These are phyloP conservation scores for Bipolaris zeicola DNA, from an alignment of 2,329 filamentous ascomycete genomes.

Conservation along the genomic window DNA sequence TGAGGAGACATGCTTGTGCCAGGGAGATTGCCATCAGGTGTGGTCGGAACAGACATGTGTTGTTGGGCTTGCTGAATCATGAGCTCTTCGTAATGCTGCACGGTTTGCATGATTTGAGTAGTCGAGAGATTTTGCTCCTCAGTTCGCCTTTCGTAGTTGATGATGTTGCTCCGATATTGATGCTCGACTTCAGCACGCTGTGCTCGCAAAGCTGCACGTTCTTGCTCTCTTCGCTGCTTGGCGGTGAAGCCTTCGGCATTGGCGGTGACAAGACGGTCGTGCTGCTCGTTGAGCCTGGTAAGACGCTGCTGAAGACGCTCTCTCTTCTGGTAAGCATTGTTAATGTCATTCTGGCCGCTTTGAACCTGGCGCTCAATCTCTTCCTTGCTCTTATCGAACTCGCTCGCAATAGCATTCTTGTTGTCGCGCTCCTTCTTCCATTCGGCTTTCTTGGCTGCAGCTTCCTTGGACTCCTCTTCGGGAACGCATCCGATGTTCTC, in stretches of 20 bases:
- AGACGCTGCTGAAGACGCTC: constrained; percentile 75
- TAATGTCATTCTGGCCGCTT: constrained; percentile 67
- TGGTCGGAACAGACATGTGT: constrained; percentile 52
- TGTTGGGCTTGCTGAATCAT: constrained; percentile 48
- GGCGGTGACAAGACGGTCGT: constrained; percentile 71
- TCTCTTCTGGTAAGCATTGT: constrained; percentile 67
- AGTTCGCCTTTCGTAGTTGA: constrained; percentile 47
- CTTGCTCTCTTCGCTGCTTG: constrained; percentile 56
- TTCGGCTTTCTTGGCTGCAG: constrained; percentile 62
- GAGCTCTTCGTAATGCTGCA: constrained; percentile 49
- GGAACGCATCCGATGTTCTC: constrained; percentile 69
- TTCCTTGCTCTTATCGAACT: constrained; percentile 67
- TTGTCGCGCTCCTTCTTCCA: constrained; percentile 62
- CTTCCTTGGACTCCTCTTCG: constrained; percentile 63
- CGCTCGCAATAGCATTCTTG: constrained; percentile 57
- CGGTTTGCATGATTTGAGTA: constrained; percentile 43
- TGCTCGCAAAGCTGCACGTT: constrained; percentile 46
- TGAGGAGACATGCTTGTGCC: constrained; percentile 54
- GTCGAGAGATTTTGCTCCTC: constrained; percentile 47
- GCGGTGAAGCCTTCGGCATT: constrained; percentile 69
- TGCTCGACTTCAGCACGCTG: constrained; percentile 45
- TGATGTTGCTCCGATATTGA: constrained; percentile 48
- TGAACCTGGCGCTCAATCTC: constrained; percentile 68
- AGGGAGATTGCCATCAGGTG: constrained; percentile 66
- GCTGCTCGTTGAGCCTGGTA: constrained; percentile 73